Base-by-base conservation (phyloP, 176 grass and related monocot genomes). In the Lolium perenne region DNA sequence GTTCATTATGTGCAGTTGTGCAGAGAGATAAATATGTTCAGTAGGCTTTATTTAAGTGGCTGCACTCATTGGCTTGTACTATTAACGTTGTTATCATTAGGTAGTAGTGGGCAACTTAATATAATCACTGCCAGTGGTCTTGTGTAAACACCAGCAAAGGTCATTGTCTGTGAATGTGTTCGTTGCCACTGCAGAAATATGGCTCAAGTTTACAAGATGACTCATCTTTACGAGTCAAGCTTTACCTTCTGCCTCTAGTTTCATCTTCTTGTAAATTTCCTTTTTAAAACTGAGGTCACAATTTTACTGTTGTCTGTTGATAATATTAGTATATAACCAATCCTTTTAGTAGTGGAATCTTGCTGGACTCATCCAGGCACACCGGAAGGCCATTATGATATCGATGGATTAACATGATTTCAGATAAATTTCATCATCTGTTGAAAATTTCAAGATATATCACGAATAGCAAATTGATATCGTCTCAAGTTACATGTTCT, bases 361-460 rank as follows among this genome's bases (percentile, higher is more conserved):
- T 0, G 15, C 26, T 8, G 1, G 68, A 22, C 68, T 29, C 22
- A 26, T 48, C 45, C 59, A 20, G 15, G 49, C 45, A 49, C 22
- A 49, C 46, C 25, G 41, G 21, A 45, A 72, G 35, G 81, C 14
- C 51, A 26, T 57, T 17, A 53, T 20, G 8, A 45, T 46, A 49
- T 62, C 11, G 23, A 62, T 61, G 15, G 41, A 62, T n/a, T 35
- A 38, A 25, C 41, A 47, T 1, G 74, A 35, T 48, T 73, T 62
- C 25, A 21, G 55, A 49, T 20, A 84, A 84, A 74, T 46, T 15
- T 20, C 40, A 9, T 29, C 55, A 21, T 54, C 79, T 38, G n/a
- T 83, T 5, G 56, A 4, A 46, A 83, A 46, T n/a, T 74, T 73
- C 8, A 84, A 84, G n/a, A 38, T 84, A 15, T 48, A 50, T 62